Percentiles rank a stretch among this genome's conserved stretches.
Evolutionary conservation across 2,329 filamentous ascomycete genomes (phyloP).

Genomic region (Fusarium pilosicola): DNA sequence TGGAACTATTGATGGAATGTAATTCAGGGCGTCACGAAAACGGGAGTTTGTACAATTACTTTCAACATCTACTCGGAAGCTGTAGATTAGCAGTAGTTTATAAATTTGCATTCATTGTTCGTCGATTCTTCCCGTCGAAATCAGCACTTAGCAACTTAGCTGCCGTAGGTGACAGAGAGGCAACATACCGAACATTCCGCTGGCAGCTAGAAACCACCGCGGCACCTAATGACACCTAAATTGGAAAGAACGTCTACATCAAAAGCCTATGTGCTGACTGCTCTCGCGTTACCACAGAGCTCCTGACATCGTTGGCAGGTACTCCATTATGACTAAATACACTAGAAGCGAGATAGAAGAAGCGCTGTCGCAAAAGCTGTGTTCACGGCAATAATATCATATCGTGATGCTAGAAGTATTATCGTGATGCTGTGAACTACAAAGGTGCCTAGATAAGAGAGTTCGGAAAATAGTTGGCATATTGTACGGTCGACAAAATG

Average conservation of each 20-base stretch:
- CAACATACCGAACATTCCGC: rapidly evolving
- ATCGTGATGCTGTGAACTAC: no score
- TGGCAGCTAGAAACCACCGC: rapidly evolving
- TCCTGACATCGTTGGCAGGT: rapidly evolving
- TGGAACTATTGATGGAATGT: rapidly evolving
- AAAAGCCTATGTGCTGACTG: rapidly evolving
- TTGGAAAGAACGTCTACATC: rapidly evolving
- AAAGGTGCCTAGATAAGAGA: rapidly evolving
- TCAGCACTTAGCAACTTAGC: no score
- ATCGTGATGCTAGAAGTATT: no score
- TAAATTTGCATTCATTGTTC: neutral
- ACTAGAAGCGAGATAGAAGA: neutral
- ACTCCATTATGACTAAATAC: rapidly evolving
- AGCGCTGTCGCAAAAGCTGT: neutral
- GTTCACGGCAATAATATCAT: no score
- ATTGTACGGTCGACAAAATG: neutral
- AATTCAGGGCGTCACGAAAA: rapidly evolving
- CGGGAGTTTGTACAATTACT: rapidly evolving
- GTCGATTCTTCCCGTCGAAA: rapidly evolving
- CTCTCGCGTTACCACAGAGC: neutral
- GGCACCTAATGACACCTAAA: rapidly evolving
- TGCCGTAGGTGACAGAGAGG: rapidly evolving
- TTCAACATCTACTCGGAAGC: rapidly evolving
- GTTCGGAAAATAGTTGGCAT: rapidly evolving
- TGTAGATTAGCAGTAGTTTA: rapidly evolving